Base-by-base conservation (phyloP, 176 grass and related monocot genomes). In the Raddia guianensis region DNA sequence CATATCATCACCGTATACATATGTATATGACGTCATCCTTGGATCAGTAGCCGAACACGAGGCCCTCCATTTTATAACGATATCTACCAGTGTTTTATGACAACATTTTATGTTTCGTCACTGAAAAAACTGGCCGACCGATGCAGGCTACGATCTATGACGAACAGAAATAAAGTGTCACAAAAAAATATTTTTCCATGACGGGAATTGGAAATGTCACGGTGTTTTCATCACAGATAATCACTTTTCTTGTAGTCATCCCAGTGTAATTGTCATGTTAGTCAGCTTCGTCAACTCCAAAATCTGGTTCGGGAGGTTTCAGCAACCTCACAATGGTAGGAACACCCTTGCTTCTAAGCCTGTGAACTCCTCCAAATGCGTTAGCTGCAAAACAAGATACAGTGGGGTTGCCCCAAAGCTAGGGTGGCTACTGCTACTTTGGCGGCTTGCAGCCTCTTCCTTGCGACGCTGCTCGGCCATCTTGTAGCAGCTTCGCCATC, bases 271-370 rank as follows among this genome's bases (percentile, higher is more conserved):
- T 32, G 49, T 49, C 40, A 66, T 15, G 18, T 86, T 77, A 91
- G 73, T 94, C 92, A 7, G 80, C 68, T 11, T 89, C 78, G 3
- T 93, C 88, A 0, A 53, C 72, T 9, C 70, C 84, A 35, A 99
- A 99, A 86, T 95, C 90, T 34, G 88, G 96, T 63, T 99, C 92
- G 4, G 92, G 85, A 14, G 92, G 96, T 64, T 99, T 95, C 15
- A 88, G 90, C 42, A 99, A 40, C 77, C 87, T 90, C 68, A 91
- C 84, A 53, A 93, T 83, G 13, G 78, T 66, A 4, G 80, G 85
- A 12, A 52, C 80, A 11, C 81, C 84, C 82, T 79, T 84, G 76
- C 75, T 95, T 69, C 92, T 86, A 49, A 95, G 87, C 69, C 89
- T 83, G 84, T 93, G 90, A 21, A 95, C 90, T 35, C 92, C 88